Evolutionary conservation across 2,329 filamentous ascomycete species (phyloP).

Genomic region (Rhexocercosporidium sp.): DNA sequence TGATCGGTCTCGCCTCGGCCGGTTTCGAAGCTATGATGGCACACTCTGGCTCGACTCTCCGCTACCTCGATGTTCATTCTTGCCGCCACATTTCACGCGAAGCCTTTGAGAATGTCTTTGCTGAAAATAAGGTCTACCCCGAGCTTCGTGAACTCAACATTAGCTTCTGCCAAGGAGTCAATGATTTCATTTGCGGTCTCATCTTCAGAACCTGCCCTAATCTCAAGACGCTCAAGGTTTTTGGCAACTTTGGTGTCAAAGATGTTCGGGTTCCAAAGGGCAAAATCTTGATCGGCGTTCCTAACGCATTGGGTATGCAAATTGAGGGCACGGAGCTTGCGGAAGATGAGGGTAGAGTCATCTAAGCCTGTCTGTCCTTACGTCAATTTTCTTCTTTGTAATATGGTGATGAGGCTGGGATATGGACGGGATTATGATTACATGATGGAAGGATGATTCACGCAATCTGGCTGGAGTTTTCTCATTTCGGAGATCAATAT

Average conservation of each 20-base stretch:
- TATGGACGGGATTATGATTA: not conserved
- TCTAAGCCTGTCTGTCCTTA: constrained; percentile 9
- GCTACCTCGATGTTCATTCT: constrained; percentile 76
- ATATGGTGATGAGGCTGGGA: not conserved
- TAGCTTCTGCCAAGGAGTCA: constrained; percentile 74
- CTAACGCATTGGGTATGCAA: constrained; percentile 65
- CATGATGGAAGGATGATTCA: not conserved
- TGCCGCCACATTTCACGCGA: constrained; percentile 79
- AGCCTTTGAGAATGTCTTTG: constrained; percentile 78
- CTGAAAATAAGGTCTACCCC: constrained; percentile 64
- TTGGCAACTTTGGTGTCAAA: constrained; percentile 68
- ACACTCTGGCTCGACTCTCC: constrained; percentile 74
- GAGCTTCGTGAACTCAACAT: constrained; percentile 75
- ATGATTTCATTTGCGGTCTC: constrained; percentile 65
- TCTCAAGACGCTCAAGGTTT: constrained; percentile 63
- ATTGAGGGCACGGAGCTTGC: constrained; percentile 53
- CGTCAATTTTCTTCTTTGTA: not conserved
- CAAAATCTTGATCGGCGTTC: constrained; percentile 61
- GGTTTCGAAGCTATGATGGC: constrained; percentile 84
- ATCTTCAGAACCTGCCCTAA: constrained; percentile 70
- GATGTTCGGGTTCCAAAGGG: constrained; percentile 59
- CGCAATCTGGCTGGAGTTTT: not conserved
- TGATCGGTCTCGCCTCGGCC: constrained; percentile 74
- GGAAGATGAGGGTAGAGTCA: constrained; percentile 32
- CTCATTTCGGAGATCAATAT: not conserved